phyloP scores from a whole-genome alignment of 345 rosid genomes.

The Psidium guajava region DNA sequence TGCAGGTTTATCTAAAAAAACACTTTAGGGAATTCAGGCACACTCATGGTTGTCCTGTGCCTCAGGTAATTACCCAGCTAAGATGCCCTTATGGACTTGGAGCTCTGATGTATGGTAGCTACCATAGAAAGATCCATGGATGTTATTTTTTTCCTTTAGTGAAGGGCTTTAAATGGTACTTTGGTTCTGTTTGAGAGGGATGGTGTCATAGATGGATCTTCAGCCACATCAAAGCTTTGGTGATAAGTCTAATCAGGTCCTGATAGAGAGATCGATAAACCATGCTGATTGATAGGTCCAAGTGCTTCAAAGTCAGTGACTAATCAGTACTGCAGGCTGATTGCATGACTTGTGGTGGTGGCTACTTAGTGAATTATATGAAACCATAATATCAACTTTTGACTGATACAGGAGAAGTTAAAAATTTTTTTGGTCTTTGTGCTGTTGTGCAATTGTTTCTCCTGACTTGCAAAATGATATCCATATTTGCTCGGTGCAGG shows the following conservation, averaged over 20 bases:
- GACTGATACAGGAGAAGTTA: background rate
- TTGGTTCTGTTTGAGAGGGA: background rate
- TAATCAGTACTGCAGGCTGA: background rate
- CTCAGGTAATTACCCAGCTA: slow-evolving; percentile 23
- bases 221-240: background rate
- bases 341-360: background rate
- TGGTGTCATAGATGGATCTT: background rate
- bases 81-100: background rate
- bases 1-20: slow-evolving; percentile 46
- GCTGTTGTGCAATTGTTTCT: background rate
- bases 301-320: background rate
- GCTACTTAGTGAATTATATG: background rate
- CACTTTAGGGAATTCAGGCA: slow-evolving; percentile 76
- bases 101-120: background rate
- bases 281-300: background rate
- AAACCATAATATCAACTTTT: background rate
- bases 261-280: background rate
- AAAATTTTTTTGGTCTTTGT: background rate
- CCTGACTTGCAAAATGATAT: background rate
- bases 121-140: background rate
- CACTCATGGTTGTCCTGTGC: slow-evolving; percentile 36
- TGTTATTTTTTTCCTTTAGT: background rate
- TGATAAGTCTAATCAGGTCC: background rate
- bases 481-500: slow-evolving; percentile 13
- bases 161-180: background rate